Evolutionary conservation across 176 grass and related monocot genomes (phyloP).

Genomic region (Cocos nucifera): DNA sequence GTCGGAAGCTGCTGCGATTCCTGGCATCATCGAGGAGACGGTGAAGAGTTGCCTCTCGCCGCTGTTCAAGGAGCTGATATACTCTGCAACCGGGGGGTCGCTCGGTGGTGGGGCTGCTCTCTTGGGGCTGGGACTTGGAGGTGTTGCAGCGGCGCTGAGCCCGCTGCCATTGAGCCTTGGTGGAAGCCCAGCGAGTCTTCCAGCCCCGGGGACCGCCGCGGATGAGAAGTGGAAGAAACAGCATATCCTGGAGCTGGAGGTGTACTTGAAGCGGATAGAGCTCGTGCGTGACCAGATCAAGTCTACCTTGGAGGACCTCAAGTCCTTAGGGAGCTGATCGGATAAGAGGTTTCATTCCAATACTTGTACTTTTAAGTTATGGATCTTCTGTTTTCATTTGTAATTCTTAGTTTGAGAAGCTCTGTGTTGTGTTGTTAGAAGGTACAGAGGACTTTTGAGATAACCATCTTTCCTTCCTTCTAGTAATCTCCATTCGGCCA

Average conservation of each 20-base stretch:
- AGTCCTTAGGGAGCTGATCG: slow-evolving; percentile 15
- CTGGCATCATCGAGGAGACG: slow-evolving; percentile 38
- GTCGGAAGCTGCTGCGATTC: slow-evolving; percentile 3
- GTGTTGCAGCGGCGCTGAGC: slow-evolving; percentile 16
- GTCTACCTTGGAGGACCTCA: slow-evolving; percentile 40
- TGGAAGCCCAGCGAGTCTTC: not conserved
- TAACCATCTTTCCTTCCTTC: too few species aligned
- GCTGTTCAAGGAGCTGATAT: slow-evolving; percentile 67
- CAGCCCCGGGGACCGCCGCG: not conserved
- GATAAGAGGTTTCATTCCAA: slow-evolving; percentile 22
- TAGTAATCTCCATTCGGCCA: too few species aligned
- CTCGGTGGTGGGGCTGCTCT: slow-evolving; percentile 8
- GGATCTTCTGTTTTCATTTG: too few species aligned
- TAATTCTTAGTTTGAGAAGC: too few species aligned
- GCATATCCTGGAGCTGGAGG: slow-evolving; percentile 75
- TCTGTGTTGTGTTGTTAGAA: too few species aligned
- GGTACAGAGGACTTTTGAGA: too few species aligned
- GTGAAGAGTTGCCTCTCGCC: slow-evolving; percentile 46
- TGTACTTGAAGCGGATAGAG: slow-evolving; percentile 73
- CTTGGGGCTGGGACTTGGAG: slow-evolving; percentile 30
- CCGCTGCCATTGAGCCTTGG: not conserved
- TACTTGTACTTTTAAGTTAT: not conserved
- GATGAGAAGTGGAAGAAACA: slow-evolving; percentile 76
- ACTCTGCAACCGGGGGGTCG: slow-evolving; percentile 26
- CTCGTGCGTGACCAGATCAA: slow-evolving; percentile 59